Conservation (phyloP, 2,329 filamentous ascomycete genomes). For the Penicillium sp. region DNA sequence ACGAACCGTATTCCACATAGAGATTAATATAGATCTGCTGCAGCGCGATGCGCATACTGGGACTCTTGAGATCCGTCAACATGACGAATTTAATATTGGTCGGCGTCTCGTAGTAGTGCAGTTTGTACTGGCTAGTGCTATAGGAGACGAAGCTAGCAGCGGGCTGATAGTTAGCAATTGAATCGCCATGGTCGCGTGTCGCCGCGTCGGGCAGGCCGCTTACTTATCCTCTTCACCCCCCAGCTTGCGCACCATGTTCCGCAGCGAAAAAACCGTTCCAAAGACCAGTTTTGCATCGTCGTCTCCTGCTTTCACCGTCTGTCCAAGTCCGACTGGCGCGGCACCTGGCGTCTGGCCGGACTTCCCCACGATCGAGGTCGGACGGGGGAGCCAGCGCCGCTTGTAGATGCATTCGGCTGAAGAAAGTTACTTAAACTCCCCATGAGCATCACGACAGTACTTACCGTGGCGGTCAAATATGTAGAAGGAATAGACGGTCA, state of each 20-base stretch:
- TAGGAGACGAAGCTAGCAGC: slow-evolving; percentile 77
- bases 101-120: slow-evolving; percentile 98
- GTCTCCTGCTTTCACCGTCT: slow-evolving; percentile 53
- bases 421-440: slow-evolving; percentile 9
- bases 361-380: slow-evolving; percentile 47
- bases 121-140: slow-evolving; percentile 91
- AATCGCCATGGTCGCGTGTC: neutral
- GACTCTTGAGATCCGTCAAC: slow-evolving; percentile 84
- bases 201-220: slow-evolving; percentile 9
- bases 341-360: slow-evolving; percentile 34
- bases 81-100: slow-evolving; percentile 95
- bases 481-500: slow-evolving; percentile 97
- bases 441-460: neutral
- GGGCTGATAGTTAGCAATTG: neutral
- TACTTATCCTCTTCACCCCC: slow-evolving; percentile 83
- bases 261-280: slow-evolving; percentile 90
- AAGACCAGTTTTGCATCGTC: slow-evolving; percentile 98
- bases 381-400: slow-evolving; percentile 71
- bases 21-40: slow-evolving; percentile 99
- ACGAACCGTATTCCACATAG: slow-evolving; percentile 86
- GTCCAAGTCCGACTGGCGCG: slow-evolving; percentile 33
- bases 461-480: slow-evolving; percentile 98
- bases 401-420: slow-evolving; percentile 96
- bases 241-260: slow-evolving; percentile 95
- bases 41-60: slow-evolving; percentile 88